A percentile compares a stretch with the other conserved stretches of the same genome.
Evolutionary conservation across 2,329 filamentous ascomycete genomes (phyloP).

Genomic region (Pestalotiopsis sp.): DNA sequence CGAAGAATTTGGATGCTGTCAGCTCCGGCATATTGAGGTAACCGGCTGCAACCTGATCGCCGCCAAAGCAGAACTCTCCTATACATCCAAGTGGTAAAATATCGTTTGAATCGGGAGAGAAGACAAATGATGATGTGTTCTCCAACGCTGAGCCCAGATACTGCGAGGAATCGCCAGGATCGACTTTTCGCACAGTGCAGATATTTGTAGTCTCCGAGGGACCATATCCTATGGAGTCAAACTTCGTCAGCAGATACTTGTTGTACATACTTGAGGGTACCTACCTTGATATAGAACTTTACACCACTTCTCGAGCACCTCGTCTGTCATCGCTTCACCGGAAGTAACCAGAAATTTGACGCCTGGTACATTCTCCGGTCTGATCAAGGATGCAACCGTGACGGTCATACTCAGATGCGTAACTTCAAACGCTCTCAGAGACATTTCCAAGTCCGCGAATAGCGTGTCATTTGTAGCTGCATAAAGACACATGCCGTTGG

Average conservation of each 20-base stretch:
- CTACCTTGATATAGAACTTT: constrained; percentile 71
- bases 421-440: constrained; percentile 64
- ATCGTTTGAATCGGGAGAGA: constrained; percentile 47
- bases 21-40: constrained; percentile 67
- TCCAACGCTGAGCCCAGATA: constrained; percentile 77
- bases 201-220: constrained; percentile 89
- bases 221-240: constrained; percentile 61
- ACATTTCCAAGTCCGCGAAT: constrained; percentile 71
- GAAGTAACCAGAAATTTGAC: constrained; percentile 80
- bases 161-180: constrained; percentile 60
- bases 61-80: constrained; percentile 87
- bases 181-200: constrained; percentile 73
- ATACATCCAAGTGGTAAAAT: constrained; percentile 70
- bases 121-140: constrained; percentile 77
- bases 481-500: constrained; percentile 77
- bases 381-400: constrained; percentile 77
- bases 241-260: not conserved
- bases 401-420: constrained; percentile 88
- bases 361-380: constrained; percentile 67
- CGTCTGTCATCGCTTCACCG: constrained; percentile 77
- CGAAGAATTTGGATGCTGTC: constrained; percentile 68
- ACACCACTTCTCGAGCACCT: constrained; percentile 72
- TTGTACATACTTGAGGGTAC: not conserved
- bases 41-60: constrained; percentile 76
- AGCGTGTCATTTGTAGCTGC: constrained; percentile 74